Evolutionary conservation across 768 basidiomycete genomes (phyloP).

Genomic region (Kwoniella botswanensis): DNA sequence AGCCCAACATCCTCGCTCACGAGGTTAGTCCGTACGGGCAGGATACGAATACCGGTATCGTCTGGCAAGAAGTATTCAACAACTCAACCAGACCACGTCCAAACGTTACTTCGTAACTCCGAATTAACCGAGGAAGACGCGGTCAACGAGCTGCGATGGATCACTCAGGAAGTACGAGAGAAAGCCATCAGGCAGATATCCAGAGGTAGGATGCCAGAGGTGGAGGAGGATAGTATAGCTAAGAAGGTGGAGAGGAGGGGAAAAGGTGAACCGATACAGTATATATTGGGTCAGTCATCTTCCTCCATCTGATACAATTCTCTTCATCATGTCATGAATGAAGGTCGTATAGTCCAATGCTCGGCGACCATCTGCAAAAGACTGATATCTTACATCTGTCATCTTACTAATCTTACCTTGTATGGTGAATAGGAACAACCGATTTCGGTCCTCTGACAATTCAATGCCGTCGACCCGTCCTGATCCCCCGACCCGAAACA

Average conservation of each 20-base stretch:
- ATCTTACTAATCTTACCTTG: no score
- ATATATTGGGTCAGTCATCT: slow-evolving; percentile 74
- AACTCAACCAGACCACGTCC: slow-evolving; percentile 6
- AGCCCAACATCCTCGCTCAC: no score
- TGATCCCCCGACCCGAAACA: slow-evolving; percentile 95
- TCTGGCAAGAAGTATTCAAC: not conserved
- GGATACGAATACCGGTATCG: no score
- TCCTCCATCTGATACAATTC: not conserved
- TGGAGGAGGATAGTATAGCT: slow-evolving; percentile 27
- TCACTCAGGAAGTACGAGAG: slow-evolving; percentile 57
- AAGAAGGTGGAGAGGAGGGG: slow-evolving; percentile 67
- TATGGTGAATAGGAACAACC: slow-evolving; percentile 35
- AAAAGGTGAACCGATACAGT: slow-evolving; percentile 81
- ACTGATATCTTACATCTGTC: no score
- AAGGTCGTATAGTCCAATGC: no score
- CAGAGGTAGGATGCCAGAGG: slow-evolving; percentile 15
- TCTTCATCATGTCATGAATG: not conserved
- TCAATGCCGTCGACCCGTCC: slow-evolving; percentile 73
- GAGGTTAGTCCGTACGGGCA: no score
- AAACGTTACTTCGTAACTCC: slow-evolving; percentile 34
- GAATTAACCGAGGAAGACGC: slow-evolving; percentile 47
- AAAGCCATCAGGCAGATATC: slow-evolving; percentile 6
- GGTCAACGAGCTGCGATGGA: slow-evolving; percentile 63
- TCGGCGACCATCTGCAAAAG: no score
- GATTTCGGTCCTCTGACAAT: slow-evolving; percentile 80